phyloP scores from a whole-genome alignment of 2,329 filamentous ascomycete genomes.

The Fusarium miscanthi region DNA sequence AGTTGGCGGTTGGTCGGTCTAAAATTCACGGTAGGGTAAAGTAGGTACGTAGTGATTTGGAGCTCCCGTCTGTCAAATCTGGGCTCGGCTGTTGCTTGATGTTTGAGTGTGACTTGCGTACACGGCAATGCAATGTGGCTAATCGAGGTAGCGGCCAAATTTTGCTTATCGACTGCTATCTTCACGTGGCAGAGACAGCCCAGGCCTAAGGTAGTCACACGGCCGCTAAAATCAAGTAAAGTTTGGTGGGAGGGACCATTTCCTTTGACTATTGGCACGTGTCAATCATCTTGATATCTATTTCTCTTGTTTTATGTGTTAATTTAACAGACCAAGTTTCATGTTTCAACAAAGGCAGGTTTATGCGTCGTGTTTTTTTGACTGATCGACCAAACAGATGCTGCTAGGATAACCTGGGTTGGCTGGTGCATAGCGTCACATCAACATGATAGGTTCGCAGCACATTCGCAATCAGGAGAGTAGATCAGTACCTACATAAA shows the following conservation, averaged over 20 bases:
- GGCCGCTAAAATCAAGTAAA: constrained; percentile 25
- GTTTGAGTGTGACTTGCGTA: constrained; percentile 41
- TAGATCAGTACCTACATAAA: constrained; percentile 32
- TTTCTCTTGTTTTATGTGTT: neutral
- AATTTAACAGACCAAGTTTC: constrained; percentile 21
- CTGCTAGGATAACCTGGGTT: constrained; percentile 3
- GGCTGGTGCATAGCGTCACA: constrained; percentile 37
- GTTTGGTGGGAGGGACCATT: constrained; percentile 25
- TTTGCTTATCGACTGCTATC: constrained; percentile 46
- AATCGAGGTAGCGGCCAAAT: constrained; percentile 42
- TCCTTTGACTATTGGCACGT: constrained; percentile 33
- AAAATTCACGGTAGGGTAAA: constrained; percentile 15
- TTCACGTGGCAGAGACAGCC: constrained; percentile 40
- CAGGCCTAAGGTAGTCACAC: neutral
- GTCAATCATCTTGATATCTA: constrained; percentile 1
- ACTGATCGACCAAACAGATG: constrained; percentile 21
- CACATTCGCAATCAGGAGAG: constrained; percentile 25
- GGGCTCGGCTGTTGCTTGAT: constrained; percentile 28
- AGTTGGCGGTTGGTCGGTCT: constrained; percentile 19
- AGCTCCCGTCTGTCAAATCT: constrained; percentile 12
- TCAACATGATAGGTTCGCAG: constrained; percentile 36
- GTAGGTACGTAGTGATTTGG: constrained; percentile 27
- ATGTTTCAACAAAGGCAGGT: constrained; percentile 6
- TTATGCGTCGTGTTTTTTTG: constrained; percentile 11
- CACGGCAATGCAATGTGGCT: constrained; percentile 46